Evolutionary conservation across 345 rosid genomes (phyloP), one percentile per base, ranked within the genome.

Genomic region (Trapa bicornis): DNA sequence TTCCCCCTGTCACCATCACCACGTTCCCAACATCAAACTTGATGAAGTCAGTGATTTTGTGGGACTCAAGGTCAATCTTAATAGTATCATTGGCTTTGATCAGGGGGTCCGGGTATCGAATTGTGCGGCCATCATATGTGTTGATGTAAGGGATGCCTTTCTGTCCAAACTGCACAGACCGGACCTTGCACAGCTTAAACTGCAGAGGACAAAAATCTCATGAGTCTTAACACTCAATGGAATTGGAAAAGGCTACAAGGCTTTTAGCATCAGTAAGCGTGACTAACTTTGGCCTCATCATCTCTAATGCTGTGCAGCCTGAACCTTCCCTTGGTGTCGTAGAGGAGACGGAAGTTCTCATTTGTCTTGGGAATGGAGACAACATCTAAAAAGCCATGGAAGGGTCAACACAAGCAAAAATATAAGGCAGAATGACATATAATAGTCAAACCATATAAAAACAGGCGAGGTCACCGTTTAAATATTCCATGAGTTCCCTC

Each of bases 1-100:
- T 67, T 66, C 75, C 71, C 56, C 75, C 75, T 37, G 75, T 72
- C 17, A 72, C 71, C 71, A 72, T 72, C 47, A 72, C 75, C 15
- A 72, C 66, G 54, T 67, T 71, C 37, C 74, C 74, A 37, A 67
- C 75, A 16, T 72, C 75, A 67, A 72, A 72, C 71, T 72, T 67
- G 67, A 72, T 72, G 75, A 67, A 72, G 63, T 72, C 71, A 29
- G 66, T 33, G 45, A 72, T 72, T 61, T 72, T 72, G 66, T 50
- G 47, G 71, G 37, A 10, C 61, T 72, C 67, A 2, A 67, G 52
- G 67, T 72, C 75, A 1, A 72, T 67, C 75, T 72, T 67, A 61
- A 67, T 67, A 48, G 75, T 72, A 43, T 72, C 71, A 33, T 72
- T 72, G 32, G 75, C 71, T 53, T 63, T 67, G 61, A 72, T 72